Base-by-base conservation (phyloP, 768 basidiomycete genomes). In the Naganishia onofrii region DNA sequence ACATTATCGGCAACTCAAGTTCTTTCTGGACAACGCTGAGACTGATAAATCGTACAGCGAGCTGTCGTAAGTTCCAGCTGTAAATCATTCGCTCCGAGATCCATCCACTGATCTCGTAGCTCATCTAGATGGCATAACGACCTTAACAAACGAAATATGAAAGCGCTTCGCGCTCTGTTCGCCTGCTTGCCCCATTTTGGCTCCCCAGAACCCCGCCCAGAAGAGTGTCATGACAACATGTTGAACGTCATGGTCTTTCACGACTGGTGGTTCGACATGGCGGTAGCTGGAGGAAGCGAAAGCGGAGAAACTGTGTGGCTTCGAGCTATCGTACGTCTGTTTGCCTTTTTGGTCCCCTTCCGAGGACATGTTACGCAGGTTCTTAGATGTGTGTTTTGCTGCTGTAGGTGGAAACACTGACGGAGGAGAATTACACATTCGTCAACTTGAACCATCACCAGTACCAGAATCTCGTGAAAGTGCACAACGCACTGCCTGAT, bases 241-340 rank as follows among this genome's bases (percentile, higher is more conserved):
- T 42, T 56, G n/a, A 31, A 15, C 28, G 66, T 67, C 12, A 56
- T 67, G 12, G 52, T 56, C 21, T 36, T 23, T 7, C 38, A 44
- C 1, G 51, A 55, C 23, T 67, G 66, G 66, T 67, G 66, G 66
- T 34, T 17, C 19, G 66, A 67, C 44, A 67, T 67, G 66, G 66
- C 66, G 3, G 12, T 67, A 10, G n/a, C n/a, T 28, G 10, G 32
- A 38, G 60, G 60, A 26, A 67, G 53, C 34, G 48, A 67, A 5
- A 52, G 48, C 34, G 66, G 66, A 19, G 66, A 67, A 51, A 67
- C 66, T 6, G 29, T 67, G 5, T 66, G 66, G 66, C 48, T 66
- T 17, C 46, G 51, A 10, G 56, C 66, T 19, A 17, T 67, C 28
- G 66, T 67, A n/a, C 55, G 66, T 28, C 31, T n/a, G 17, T 23